Evolutionary conservation across 257 asterid genomes (phyloP), one percentile per base, ranked within the genome.

Genomic region (Paraleonurus japonicus): DNA sequence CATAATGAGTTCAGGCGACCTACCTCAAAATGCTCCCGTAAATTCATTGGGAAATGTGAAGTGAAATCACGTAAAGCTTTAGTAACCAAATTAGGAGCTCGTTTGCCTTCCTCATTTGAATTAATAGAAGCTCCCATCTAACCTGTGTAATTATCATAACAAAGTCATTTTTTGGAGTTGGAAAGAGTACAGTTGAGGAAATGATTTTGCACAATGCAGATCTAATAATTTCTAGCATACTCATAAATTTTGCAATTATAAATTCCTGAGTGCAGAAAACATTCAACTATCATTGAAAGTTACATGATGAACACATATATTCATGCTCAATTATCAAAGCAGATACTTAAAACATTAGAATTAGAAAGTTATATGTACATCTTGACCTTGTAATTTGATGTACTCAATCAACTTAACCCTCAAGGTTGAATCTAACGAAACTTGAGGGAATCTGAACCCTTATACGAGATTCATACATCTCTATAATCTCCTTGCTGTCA

Each of bases 1-100:
- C 54, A 50, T 30, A 8, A 41, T 20, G 70, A 26, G 59, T 62
- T 4, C 12, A 5, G 37, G 17, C 1, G 7, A 41, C 75, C 16
- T 23, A 84, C 89, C 78, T 53, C 55, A 60, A 78, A 68, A 65
- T 22, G 64, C 59, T 85, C 75, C 7, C 30, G 30, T 47, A 78
- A 78, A 61, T 76, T 76, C 75, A 71, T 67, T 0, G 70, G 57
- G 58, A 85, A 66, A 60, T 47, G 13, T 10, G 84, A 76, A 78
- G 72, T 51, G 48, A 80, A 74, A 6, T 53, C 74, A 51, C 4
- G 28, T n/a, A 82, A 67, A 16, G 77, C 63, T 69, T 67, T 64
- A 32, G 72, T 7, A 60, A 69, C 23, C 73, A 61, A 65, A 78
- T 70, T 71, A 47, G 85, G 82, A 45, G 10, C 53, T 16, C 30